phyloP scores from a whole-genome alignment of 73 alveolate species.

The Blepharisma stoltei region DNA sequence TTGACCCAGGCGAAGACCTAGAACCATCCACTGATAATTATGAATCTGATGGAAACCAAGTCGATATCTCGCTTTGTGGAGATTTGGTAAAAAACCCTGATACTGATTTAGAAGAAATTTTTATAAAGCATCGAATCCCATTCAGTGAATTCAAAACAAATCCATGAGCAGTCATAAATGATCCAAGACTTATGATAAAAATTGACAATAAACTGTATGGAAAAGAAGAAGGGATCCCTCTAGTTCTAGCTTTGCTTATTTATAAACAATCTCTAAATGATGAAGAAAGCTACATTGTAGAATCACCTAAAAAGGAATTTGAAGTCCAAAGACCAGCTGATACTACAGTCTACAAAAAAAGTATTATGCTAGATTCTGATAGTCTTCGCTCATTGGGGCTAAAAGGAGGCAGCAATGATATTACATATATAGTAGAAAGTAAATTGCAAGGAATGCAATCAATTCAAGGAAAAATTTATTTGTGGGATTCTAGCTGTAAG shows the following conservation, averaged over 20 bases:
- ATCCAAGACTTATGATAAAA: conserved; percentile 76
- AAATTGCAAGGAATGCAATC: conserved; percentile 52
- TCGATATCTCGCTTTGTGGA: conserved; percentile 49
- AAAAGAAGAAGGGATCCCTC: conserved; percentile 82
- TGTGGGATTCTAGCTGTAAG: conserved; percentile 75
- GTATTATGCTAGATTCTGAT: conserved; percentile 62
- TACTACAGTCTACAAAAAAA: too few species aligned
- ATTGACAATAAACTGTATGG: conserved; percentile 74
- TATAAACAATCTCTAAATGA: conserved; percentile 57
- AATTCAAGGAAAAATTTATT: conserved; percentile 49
- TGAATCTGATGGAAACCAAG: conserved; percentile 36
- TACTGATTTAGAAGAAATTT: conserved; percentile 36
- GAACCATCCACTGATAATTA: conserved; percentile 29
- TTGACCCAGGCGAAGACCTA: conserved; percentile 14
- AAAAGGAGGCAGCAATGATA: conserved; percentile 72
- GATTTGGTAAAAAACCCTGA: conserved; percentile 31
- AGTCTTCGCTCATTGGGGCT: conserved; percentile 63
- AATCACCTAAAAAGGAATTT: too few species aligned
- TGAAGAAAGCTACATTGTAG: too few species aligned
- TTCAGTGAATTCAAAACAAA: conserved; percentile 65
- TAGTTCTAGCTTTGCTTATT: conserved; percentile 78
- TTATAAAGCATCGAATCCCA: conserved; percentile 53
- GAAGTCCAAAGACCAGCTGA: too few species aligned
- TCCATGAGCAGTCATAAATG: conserved; percentile 69
- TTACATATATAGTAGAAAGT: conserved; percentile 71